phyloP scores from a whole-genome alignment of 1,284 basidiomycete species.

The Leucoagaricus sp. region DNA sequence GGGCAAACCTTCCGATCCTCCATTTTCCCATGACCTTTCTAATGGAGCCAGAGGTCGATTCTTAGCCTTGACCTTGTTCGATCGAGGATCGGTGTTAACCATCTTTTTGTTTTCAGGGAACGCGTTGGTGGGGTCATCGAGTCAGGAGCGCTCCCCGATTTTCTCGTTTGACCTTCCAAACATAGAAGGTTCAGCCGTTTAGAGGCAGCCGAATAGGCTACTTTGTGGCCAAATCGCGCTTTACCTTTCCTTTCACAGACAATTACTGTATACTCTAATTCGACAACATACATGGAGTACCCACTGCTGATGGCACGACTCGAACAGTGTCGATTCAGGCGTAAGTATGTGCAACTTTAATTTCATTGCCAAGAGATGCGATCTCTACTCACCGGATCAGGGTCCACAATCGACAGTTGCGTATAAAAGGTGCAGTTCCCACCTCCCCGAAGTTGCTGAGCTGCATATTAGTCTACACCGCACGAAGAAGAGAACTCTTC shows the following conservation, averaged over 20 bases:
- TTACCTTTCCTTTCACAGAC: neutral
- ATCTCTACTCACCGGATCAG: conserved; percentile 9
- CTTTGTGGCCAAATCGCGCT: neutral
- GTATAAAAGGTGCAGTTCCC: too few relatives aligned
- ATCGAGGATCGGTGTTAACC: too few relatives aligned
- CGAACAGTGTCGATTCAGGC: too few relatives aligned
- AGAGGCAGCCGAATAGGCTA: conserved; percentile 5
- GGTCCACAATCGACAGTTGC: neutral
- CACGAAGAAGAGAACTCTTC: neutral
- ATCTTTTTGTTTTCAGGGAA: neutral
- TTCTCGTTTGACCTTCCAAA: neutral
- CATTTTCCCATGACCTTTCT: too few relatives aligned
- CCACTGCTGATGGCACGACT: too few relatives aligned
- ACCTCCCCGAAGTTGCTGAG: neutral
- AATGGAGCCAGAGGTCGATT: too few relatives aligned
- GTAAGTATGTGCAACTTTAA: neutral
- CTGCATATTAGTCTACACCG: neutral
- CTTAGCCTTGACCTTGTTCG: too few relatives aligned
- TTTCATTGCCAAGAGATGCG: neutral
- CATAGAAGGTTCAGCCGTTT: neutral
- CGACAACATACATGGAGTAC: neutral
- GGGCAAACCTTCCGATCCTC: too few relatives aligned
- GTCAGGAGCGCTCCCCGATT: neutral
- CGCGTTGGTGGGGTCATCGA: too few relatives aligned
- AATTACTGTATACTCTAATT: neutral